Percentiles rank a stretch among this genome's conserved stretches.
Evolutionary conservation across 805 yeast species (phyloP).

Genomic region (Lachancea kluyveri): DNA sequence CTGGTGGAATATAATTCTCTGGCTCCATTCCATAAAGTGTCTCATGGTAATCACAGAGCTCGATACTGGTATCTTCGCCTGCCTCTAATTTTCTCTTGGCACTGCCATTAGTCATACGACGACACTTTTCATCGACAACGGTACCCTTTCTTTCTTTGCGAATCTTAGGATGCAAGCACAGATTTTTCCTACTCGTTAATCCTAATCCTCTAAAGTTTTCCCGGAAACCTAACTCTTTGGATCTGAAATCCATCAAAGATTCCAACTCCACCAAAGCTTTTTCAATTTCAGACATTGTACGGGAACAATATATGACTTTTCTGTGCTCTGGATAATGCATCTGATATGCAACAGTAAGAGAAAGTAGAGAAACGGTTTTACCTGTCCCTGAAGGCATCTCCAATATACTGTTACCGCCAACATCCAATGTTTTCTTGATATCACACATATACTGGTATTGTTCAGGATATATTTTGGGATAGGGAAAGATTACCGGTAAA

Average conservation of each 20-base stretch:
- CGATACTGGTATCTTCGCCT: slow-evolving; percentile 49
- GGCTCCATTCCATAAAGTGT: slow-evolving; percentile 82
- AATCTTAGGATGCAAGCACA: slow-evolving; percentile 85
- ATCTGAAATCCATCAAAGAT: slow-evolving; percentile 78
- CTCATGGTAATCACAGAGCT: slow-evolving; percentile 85
- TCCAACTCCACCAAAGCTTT: slow-evolving; percentile 91
- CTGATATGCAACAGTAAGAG: slow-evolving; percentile 92
- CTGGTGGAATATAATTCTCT: slow-evolving; percentile 81
- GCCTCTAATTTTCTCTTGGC: slow-evolving; percentile 60
- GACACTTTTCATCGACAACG: slow-evolving; percentile 92
- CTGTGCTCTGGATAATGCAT: slow-evolving; percentile 87
- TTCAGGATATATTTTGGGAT: slow-evolving; percentile 95
- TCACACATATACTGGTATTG: slow-evolving; percentile 98
- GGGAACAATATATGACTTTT: slow-evolving; percentile 93
- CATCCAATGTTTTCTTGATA: slow-evolving; percentile 87
- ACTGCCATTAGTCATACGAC: slow-evolving; percentile 90
- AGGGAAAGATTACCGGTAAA: slow-evolving; percentile 91
- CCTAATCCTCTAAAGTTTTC: slow-evolving; percentile 96
- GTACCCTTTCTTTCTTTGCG: slow-evolving; percentile 85
- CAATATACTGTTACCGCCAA: slow-evolving; percentile 90
- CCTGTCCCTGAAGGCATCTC: slow-evolving; percentile 99
- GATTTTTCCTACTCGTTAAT: slow-evolving; percentile 85
- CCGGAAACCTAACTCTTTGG: slow-evolving; percentile 72
- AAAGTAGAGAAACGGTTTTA: slow-evolving; percentile 85
- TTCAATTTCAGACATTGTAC: slow-evolving; percentile 99